phyloP scores from a whole-genome alignment of 345 rosid species.

The Geranium rotundifolium region DNA sequence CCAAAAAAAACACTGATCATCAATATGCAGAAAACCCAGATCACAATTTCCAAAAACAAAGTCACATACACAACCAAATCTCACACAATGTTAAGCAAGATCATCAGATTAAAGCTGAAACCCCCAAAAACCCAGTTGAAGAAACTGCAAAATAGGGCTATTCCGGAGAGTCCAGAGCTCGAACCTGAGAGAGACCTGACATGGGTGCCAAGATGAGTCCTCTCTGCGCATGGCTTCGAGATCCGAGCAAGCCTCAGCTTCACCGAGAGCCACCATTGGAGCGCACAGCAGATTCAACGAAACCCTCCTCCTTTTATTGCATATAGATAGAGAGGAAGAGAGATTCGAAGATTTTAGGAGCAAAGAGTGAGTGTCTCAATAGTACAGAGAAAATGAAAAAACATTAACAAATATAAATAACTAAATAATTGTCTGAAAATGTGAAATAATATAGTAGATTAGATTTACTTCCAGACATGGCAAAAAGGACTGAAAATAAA shows the following conservation, averaged over 20 bases:
- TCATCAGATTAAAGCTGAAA: background rate
- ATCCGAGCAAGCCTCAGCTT: background rate
- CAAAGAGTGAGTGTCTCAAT: too few species aligned
- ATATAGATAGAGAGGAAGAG: too few species aligned
- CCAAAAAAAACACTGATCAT: background rate
- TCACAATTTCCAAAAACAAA: background rate
- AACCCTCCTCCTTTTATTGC: background rate
- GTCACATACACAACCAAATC: background rate
- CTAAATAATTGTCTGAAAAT: too few species aligned
- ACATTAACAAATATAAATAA: too few species aligned
- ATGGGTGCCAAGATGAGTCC: slow-evolving; percentile 16
- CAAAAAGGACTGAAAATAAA: too few species aligned
- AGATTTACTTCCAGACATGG: too few species aligned
- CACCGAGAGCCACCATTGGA: slow-evolving; percentile 5
- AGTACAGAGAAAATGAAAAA: too few species aligned
- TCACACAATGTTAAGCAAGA: background rate
- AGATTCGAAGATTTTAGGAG: too few species aligned
- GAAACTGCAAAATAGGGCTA: slow-evolving; percentile 1
- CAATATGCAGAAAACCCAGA: background rate
- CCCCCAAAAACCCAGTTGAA: background rate
- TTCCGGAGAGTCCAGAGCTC: background rate
- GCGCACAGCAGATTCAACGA: background rate
- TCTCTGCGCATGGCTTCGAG: slow-evolving; percentile 17
- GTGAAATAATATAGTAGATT: too few species aligned
- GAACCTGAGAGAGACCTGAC: slow-evolving; percentile 14